Percentiles rank a stretch among this genome's conserved stretches.
phyloP scores from a whole-genome alignment of 768 basidiomycete genomes.

The Lactarius hatsudake region DNA sequence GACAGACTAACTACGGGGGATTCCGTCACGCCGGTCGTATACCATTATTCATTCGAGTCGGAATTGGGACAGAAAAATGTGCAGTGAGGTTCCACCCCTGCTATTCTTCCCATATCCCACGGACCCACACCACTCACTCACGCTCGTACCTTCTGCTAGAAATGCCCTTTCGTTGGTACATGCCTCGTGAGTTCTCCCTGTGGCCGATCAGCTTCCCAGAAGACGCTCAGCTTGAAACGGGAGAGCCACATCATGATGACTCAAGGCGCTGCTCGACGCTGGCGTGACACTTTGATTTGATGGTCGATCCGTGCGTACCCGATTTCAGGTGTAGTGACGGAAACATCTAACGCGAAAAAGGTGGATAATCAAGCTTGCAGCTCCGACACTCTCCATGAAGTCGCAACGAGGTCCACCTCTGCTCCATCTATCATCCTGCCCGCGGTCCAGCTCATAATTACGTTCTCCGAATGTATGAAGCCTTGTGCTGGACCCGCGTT shows the following conservation, averaged over 20 bases:
- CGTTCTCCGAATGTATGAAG: no score
- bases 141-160: not conserved
- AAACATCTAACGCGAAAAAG: no score
- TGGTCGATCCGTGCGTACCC: not conserved
- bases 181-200: not conserved
- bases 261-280: not conserved
- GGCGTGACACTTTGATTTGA: not conserved
- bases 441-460: no score
- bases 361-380: no score
- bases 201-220: not conserved
- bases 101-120: not conserved
- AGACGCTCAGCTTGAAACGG: not conserved
- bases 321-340: no score
- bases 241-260: not conserved
- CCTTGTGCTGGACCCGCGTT: no score
- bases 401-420: no score
- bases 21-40: no score
- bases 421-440: no score
- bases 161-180: not conserved
- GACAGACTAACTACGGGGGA: not conserved
- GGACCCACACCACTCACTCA: not conserved
- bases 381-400: no score
- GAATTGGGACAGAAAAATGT: no score
- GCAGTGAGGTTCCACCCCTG: not conserved
- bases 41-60: not conserved